Conservation (phyloP, 495 filamentous ascomycete species). For the Bacidia gigantensis region DNA sequence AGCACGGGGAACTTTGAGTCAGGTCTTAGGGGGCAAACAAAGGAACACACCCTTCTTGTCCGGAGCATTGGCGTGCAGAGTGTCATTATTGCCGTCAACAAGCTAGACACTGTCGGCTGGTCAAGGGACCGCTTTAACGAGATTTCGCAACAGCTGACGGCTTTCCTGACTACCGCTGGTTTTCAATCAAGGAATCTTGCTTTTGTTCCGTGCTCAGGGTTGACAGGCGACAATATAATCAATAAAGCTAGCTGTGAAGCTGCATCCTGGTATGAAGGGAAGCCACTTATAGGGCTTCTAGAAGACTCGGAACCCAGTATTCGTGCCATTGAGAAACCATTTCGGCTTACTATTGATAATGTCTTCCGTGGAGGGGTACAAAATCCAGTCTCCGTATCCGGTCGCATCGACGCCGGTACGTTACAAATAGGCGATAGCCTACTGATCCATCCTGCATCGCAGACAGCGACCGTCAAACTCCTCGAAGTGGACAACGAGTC, state of each 20-base stretch:
- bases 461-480: conserved; percentile 64
- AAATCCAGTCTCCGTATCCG: conserved; percentile 65
- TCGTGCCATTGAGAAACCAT: conserved; percentile 59
- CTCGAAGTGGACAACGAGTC: conserved; percentile 59
- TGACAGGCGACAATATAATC: conserved; percentile 76
- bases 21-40: conserved; percentile 85
- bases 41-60: conserved; percentile 79
- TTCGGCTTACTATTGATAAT: conserved; percentile 74
- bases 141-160: conserved; percentile 68
- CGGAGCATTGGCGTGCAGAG: conserved; percentile 84
- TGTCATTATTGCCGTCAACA: conserved; percentile 85
- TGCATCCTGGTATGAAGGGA: conserved; percentile 64
- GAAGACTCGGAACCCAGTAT: conserved; percentile 62
- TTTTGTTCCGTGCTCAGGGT: conserved; percentile 80
- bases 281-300: conserved; percentile 67
- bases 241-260: conserved; percentile 40
- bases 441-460: conserved; percentile 62
- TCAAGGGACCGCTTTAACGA: conserved; percentile 66
- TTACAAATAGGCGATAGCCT: conserved; percentile 74
- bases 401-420: conserved; percentile 72
- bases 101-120: conserved; percentile 79
- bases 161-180: conserved; percentile 68
- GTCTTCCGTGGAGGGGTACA: conserved; percentile 65
- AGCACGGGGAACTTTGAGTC: conserved; percentile 81
- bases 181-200: conserved; percentile 67